phyloP scores from a whole-genome alignment of 371 early-diverging fungal genomes.

The Rhizomucor pusillus region DNA sequence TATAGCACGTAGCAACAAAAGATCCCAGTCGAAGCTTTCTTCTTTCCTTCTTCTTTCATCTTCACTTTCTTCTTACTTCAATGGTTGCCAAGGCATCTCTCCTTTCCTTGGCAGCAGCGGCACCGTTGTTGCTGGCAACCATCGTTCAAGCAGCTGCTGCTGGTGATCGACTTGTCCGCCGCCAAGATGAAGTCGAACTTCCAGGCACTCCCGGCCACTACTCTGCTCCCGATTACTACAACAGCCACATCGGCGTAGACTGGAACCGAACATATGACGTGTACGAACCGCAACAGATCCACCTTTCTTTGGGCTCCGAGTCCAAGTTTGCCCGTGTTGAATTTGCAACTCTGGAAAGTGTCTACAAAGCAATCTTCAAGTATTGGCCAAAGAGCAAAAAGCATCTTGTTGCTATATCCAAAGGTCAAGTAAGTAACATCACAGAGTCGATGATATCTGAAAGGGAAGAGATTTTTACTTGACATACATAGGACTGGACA shows the following conservation, averaged over 20 bases:
- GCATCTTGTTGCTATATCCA: not conserved
- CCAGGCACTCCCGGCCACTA: slow-evolving; percentile 21
- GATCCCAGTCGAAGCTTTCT: too few relatives aligned
- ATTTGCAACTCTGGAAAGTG: slow-evolving; percentile 31
- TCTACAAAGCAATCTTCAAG: slow-evolving; percentile 18
- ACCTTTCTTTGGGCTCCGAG: slow-evolving; percentile 32
- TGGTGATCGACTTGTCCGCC: not conserved
- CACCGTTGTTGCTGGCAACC: too few relatives aligned
- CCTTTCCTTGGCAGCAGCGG: too few relatives aligned
- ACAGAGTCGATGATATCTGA: not conserved
- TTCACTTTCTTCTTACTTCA: too few relatives aligned
- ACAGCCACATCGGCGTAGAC: slow-evolving; percentile 12
- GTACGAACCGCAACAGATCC: slow-evolving; percentile 43
- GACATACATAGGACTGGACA: slow-evolving; percentile 19
- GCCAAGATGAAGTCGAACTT: not conserved
- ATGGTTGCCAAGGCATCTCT: too few relatives aligned
- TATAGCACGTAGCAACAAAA: too few relatives aligned
- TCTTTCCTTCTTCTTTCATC: too few relatives aligned
- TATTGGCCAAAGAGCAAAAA: slow-evolving; percentile 38
- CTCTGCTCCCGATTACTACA: slow-evolving; percentile 22
- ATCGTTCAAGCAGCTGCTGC: too few relatives aligned
- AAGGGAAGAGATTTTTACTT: not conserved
- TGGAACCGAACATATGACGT: slow-evolving; percentile 35
- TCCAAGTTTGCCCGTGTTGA: slow-evolving; percentile 33
- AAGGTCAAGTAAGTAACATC: slow-evolving; percentile 1